Conservation (phyloP, 2,329 filamentous ascomycete genomes). For the Phialocephala subalpina region DNA sequence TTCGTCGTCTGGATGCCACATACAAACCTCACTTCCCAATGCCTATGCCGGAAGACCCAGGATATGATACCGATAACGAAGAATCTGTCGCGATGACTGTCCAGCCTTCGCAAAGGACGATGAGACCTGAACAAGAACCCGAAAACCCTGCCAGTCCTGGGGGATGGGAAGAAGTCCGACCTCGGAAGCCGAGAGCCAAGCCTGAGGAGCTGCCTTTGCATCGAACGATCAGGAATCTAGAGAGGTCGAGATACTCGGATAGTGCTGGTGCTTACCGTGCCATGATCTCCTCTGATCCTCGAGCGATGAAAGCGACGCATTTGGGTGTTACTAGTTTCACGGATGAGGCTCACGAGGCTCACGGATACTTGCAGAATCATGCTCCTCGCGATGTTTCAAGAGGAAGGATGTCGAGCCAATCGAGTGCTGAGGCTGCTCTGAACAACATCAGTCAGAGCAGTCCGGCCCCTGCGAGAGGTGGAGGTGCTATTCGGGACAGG, state of each 20-base stretch:
- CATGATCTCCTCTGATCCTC: slow-evolving; percentile 41
- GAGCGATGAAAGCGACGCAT: slow-evolving; percentile 16
- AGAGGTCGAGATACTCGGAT: slow-evolving; percentile 52
- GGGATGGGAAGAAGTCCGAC: slow-evolving; percentile 35
- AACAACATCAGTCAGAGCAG: slow-evolving; percentile 51
- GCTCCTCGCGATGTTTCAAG: slow-evolving; percentile 32
- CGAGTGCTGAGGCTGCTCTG: slow-evolving; percentile 53
- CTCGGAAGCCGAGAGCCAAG: slow-evolving; percentile 28
- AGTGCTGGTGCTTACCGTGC: slow-evolving; percentile 55
- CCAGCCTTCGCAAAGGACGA: slow-evolving; percentile 33
- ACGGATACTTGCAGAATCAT: slow-evolving; percentile 35
- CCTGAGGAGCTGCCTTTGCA: slow-evolving; percentile 45
- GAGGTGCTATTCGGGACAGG: slow-evolving; percentile 41
- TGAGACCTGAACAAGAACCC: slow-evolving; percentile 10
- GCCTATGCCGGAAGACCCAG: slow-evolving; percentile 33
- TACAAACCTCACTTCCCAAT: slow-evolving; percentile 27
- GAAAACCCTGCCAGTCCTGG: slow-evolving; percentile 31
- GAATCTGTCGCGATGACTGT: slow-evolving; percentile 31
- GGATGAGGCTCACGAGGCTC: slow-evolving; percentile 37
- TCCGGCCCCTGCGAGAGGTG: slow-evolving; percentile 43
- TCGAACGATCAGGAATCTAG: slow-evolving; percentile 50
- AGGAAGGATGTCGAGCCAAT: slow-evolving; percentile 39
- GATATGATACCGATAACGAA: slow-evolving; percentile 42
- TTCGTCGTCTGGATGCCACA: slow-evolving; percentile 21
- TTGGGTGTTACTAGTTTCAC: neutral